Evolutionary conservation across 805 yeast species (phyloP).

Genomic region (Suhomyces vadensis): DNA sequence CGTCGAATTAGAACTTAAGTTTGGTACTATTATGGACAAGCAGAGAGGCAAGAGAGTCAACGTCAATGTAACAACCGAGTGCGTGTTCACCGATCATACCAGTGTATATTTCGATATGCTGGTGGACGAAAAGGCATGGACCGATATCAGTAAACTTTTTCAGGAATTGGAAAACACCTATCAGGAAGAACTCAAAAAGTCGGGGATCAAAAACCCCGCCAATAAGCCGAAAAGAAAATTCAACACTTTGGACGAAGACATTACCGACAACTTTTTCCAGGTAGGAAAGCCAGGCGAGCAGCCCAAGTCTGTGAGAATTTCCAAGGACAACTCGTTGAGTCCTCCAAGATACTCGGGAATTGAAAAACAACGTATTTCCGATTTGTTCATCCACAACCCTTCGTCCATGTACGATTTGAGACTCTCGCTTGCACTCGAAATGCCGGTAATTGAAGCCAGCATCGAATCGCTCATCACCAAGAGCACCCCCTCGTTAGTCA

Average conservation of each 20-base stretch:
- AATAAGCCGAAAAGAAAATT: conserved; percentile 50
- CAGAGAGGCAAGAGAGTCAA: conserved; percentile 60
- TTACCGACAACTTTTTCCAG: conserved; percentile 62
- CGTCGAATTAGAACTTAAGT: conserved; percentile 73
- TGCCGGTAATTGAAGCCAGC: conserved; percentile 65
- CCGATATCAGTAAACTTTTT: conserved; percentile 54
- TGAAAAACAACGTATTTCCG: conserved; percentile 72
- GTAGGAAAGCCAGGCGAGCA: conserved; percentile 63
- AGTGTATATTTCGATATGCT: conserved; percentile 65
- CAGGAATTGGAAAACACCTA: conserved; percentile 53
- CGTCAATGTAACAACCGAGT: conserved; percentile 69
- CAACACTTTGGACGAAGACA: conserved; percentile 59
- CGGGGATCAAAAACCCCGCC: conserved; percentile 10
- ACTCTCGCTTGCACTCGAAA: conserved; percentile 72
- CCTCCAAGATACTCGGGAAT: conserved; percentile 74
- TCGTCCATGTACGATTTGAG: conserved; percentile 76
- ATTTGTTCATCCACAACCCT: conserved; percentile 71
- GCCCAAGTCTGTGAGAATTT: conserved; percentile 64
- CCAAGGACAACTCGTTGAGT: conserved; percentile 56
- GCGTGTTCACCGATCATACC: conserved; percentile 56
- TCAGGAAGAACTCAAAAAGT: conserved; percentile 40
- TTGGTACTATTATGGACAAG: conserved; percentile 70
- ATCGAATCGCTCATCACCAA: conserved; percentile 51
- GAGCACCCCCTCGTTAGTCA: conserved; percentile 53
- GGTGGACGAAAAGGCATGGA: conserved; percentile 61